Conservation (phyloP, 257 asterid genomes). For the Paraleonurus japonicus region DNA sequence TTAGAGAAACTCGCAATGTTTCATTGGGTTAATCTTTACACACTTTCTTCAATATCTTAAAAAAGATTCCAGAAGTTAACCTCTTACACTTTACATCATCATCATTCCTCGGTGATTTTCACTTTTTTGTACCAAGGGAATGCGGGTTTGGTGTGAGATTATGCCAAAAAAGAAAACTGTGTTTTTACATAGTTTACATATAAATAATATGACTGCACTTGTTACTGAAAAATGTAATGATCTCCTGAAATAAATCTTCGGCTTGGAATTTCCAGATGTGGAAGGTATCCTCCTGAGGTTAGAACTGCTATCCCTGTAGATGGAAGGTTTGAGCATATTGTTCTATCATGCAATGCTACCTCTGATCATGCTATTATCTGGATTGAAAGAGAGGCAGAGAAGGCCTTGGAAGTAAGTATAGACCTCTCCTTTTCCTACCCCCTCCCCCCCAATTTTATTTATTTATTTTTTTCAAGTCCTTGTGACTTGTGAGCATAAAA, state of each 20-base stretch:
- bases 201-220: not conserved
- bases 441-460: not conserved
- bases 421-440: not conserved
- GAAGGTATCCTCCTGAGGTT: constrained; percentile 92
- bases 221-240: not conserved
- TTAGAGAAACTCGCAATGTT: not conserved
- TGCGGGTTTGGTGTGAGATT: not conserved
- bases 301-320: constrained; percentile 98
- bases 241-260: constrained; percentile 10
- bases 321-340: constrained; percentile 95
- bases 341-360: constrained; percentile 84
- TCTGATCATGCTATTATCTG: constrained; percentile 93
- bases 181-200: not conserved
- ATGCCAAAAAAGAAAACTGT: not conserved
- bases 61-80: not conserved
- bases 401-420: constrained; percentile 68
- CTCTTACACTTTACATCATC: not conserved
- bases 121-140: not conserved
- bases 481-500: too few species aligned
- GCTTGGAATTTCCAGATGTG: constrained; percentile 59
- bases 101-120: not conserved
- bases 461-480: too few species aligned
- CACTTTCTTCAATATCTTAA: not conserved
- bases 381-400: constrained; percentile 84
- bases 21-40: not conserved